phyloP scores from a whole-genome alignment of 768 basidiomycete species.

The Guyanaporus albipodus region DNA sequence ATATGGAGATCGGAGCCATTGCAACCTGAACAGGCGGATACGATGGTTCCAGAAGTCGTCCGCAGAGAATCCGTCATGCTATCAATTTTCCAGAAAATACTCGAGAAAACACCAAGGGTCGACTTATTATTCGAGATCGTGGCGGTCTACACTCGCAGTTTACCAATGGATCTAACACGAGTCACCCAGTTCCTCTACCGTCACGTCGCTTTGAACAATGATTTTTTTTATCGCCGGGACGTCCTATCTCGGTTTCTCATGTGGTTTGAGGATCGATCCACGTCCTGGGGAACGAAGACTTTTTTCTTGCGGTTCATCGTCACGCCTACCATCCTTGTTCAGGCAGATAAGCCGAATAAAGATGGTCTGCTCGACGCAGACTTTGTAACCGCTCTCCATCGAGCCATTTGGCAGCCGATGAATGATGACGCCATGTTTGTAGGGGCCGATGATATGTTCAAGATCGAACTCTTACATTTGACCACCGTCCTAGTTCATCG shows the following conservation, averaged over 20 bases:
- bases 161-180: slow-evolving; percentile 76
- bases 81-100: slow-evolving; percentile 70
- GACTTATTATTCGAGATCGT: slow-evolving; percentile 89
- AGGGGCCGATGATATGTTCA: slow-evolving; percentile 77
- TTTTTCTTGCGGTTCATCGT: slow-evolving; percentile 78
- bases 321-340: slow-evolving; percentile 80
- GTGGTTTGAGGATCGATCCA: slow-evolving; percentile 68
- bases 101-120: slow-evolving; percentile 70
- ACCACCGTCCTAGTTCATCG: slow-evolving; percentile 86
- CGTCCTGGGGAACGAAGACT: slow-evolving; percentile 74
- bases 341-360: slow-evolving; percentile 55
- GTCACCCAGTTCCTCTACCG: slow-evolving; percentile 82
- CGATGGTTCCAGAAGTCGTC: slow-evolving; percentile 45
- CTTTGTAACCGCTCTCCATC: slow-evolving; percentile 66
- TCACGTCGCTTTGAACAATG: slow-evolving; percentile 73
- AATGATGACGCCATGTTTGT: slow-evolving; percentile 48
- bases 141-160: slow-evolving; percentile 71
- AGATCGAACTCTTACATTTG: slow-evolving; percentile 86
- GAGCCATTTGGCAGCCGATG: slow-evolving; percentile 79
- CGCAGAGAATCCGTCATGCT: slow-evolving; percentile 65
- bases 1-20: slow-evolving; percentile 62
- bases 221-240: slow-evolving; percentile 71
- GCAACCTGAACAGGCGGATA: slow-evolving; percentile 40
- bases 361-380: slow-evolving; percentile 66
- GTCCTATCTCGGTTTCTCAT: slow-evolving; percentile 79